Evolutionary conservation across 2,329 filamentous ascomycete species (phyloP).

Genomic region (Cucurbitaria berberidis): DNA sequence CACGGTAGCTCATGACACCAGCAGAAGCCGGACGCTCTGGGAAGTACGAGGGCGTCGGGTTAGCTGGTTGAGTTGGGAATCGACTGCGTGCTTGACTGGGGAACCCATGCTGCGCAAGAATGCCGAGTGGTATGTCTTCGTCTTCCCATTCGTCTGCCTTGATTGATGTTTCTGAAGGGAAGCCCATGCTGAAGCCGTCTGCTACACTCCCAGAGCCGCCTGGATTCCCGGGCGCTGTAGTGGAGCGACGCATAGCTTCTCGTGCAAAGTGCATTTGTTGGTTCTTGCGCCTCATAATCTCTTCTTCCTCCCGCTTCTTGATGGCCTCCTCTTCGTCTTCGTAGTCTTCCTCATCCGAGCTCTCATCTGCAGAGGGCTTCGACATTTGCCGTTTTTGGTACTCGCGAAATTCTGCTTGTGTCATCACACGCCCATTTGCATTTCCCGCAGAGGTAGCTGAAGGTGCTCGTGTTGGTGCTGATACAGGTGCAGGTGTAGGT

Average conservation of each 20-base stretch:
- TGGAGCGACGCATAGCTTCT: constrained; percentile 44
- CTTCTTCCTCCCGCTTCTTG: constrained; percentile 41
- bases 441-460: constrained; percentile 12
- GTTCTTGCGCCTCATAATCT: constrained; percentile 39
- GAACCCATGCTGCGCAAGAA: constrained; percentile 47
- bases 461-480: constrained; percentile 14
- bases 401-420: constrained; percentile 41
- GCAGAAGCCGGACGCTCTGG: constrained; percentile 46
- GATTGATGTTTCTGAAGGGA: constrained; percentile 44
- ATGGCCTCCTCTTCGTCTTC: constrained; percentile 48
- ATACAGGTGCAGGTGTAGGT: constrained; percentile 10
- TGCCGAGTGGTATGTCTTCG: constrained; percentile 48
- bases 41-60: constrained; percentile 43
- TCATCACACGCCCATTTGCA: constrained; percentile 40
- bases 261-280: constrained; percentile 44
- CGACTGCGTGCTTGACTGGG: constrained; percentile 36
- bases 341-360: constrained; percentile 44
- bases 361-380: constrained; percentile 34
- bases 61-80: constrained; percentile 35
- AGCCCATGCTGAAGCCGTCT: constrained; percentile 33
- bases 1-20: constrained; percentile 31
- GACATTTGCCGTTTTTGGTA: constrained; percentile 36
- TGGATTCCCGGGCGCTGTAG: constrained; percentile 31
- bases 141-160: constrained; percentile 48
- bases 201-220: constrained; percentile 25